These are phyloP conservation scores for Tagetes patula DNA, from an alignment of 129 eudicot genomes.

Conservation along the genomic window DNA sequence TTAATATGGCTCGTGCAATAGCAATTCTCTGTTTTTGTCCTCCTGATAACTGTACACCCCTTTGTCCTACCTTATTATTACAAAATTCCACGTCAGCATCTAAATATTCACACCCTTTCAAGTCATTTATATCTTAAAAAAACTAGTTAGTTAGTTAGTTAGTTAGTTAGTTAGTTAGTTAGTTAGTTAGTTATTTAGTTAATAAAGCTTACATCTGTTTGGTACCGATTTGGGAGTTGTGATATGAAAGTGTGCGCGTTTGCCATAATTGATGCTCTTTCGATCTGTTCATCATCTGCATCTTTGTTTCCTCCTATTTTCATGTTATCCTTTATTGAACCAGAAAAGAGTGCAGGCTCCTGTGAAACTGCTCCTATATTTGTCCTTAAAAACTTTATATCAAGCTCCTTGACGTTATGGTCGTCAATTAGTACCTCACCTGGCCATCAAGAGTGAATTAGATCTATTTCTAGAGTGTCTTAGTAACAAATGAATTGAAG, in stretches of 20 bases:
- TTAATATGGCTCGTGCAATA: constrained; percentile 74
- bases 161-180: too few relatives aligned
- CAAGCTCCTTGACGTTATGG: constrained; percentile 67
- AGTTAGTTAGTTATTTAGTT: neutral
- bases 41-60: constrained; percentile 77
- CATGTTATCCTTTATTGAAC: constrained; percentile 72
- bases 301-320: constrained; percentile 71
- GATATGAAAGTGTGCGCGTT: constrained; percentile 85
- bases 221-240: constrained; percentile 71
- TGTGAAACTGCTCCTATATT: constrained; percentile 82
- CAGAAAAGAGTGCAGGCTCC: constrained; percentile 82
- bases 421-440: constrained; percentile 70
- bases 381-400: constrained; percentile 61
- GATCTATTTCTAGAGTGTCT: constrained; percentile 2
- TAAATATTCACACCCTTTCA: neutral
- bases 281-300: constrained; percentile 58
- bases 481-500: neutral
- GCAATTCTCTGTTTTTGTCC: constrained; percentile 89
- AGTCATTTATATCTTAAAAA: too few relatives aligned
- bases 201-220: constrained; percentile 61
- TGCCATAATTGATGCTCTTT: constrained; percentile 65
- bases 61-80: constrained; percentile 58
- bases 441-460: constrained; percentile 23
- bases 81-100: constrained; percentile 14
- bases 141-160: too few relatives aligned